Evolutionary conservation across 1,139 yeast genomes (phyloP).

Genomic region (Yamadazyma jaroonii): DNA sequence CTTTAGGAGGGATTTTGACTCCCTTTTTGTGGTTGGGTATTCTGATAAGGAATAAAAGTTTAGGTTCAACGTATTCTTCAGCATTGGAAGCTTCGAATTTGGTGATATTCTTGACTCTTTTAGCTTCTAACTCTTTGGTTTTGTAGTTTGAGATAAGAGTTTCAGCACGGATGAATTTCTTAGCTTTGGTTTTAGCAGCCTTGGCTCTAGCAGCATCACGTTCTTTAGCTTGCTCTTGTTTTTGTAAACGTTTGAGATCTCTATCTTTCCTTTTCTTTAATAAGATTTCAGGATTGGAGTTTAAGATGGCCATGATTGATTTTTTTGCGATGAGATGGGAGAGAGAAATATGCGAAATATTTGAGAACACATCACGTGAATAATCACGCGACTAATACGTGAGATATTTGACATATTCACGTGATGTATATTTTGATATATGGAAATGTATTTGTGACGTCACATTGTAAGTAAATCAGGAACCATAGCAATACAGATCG

Average conservation of each 20-base stretch:
- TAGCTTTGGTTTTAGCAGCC: conserved; percentile 34
- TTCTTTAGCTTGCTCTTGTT: conserved; percentile 48
- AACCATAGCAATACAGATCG: too few species aligned
- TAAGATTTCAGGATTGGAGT: conserved; percentile 73
- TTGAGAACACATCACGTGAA: too few species aligned
- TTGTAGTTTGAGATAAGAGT: conserved; percentile 62
- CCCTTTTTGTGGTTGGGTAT: conserved; percentile 56
- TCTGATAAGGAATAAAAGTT: conserved; percentile 63
- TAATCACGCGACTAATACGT: too few species aligned
- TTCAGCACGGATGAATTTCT: conserved; percentile 69
- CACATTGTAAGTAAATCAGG: too few species aligned
- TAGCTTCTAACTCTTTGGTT: conserved; percentile 63
- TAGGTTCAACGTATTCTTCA: conserved; percentile 27
- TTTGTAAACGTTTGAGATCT: conserved; percentile 65
- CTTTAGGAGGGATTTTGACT: conserved; percentile 63
- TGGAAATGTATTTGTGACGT: too few species aligned
- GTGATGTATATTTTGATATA: too few species aligned
- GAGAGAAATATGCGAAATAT: too few species aligned
- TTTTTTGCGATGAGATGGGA: too few species aligned
- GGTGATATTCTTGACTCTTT: conserved; percentile 61
- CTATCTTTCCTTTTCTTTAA: conserved; percentile 76
- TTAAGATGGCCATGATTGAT: conserved; percentile 45
- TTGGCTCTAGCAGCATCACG: conserved; percentile 27
- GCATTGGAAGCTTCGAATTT: conserved; percentile 37
- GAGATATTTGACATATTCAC: too few species aligned